These are phyloP conservation scores for Lipomyces anomalus DNA, from an alignment of 805 yeast genomes.

Conservation along the genomic window DNA sequence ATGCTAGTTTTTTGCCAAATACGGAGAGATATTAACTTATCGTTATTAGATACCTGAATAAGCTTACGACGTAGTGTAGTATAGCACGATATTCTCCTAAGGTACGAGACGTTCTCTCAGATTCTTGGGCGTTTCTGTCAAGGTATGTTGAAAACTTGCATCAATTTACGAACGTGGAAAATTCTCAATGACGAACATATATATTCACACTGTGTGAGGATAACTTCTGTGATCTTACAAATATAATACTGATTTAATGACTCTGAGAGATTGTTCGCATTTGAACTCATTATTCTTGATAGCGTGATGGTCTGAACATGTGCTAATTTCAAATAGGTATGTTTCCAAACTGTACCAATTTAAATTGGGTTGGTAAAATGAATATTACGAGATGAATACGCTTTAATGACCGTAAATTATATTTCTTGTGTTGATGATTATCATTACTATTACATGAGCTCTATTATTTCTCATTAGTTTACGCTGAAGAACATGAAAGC, in stretches of 20 bases:
- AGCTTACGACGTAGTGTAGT: too few species aligned
- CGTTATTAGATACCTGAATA: not conserved
- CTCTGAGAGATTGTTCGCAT: conserved; percentile 11
- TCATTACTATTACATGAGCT: conserved; percentile 1
- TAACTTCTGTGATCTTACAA: conserved; percentile 9
- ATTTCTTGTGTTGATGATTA: too few species aligned
- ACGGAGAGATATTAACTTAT: not conserved
- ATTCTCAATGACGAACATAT: conserved; percentile 14
- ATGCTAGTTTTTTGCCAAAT: not conserved
- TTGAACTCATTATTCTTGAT: not conserved
- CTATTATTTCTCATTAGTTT: too few species aligned
- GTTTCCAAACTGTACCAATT: too few species aligned
- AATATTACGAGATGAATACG: not conserved
- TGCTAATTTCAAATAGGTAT: too few species aligned
- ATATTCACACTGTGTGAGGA: conserved; percentile 22
- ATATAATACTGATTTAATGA: conserved; percentile 23
- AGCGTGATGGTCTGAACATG: too few species aligned
- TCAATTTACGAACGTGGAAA: not conserved
- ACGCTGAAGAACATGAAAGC: too few species aligned
- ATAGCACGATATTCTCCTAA: too few species aligned
- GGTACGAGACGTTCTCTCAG: too few species aligned
- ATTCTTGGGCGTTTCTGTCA: not conserved
- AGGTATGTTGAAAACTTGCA: conserved; percentile 1
- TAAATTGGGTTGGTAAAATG: not conserved
- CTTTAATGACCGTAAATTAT: not conserved